phyloP scores from a whole-genome alignment of 78 protist species.

The Andalucia godoyi region DNA sequence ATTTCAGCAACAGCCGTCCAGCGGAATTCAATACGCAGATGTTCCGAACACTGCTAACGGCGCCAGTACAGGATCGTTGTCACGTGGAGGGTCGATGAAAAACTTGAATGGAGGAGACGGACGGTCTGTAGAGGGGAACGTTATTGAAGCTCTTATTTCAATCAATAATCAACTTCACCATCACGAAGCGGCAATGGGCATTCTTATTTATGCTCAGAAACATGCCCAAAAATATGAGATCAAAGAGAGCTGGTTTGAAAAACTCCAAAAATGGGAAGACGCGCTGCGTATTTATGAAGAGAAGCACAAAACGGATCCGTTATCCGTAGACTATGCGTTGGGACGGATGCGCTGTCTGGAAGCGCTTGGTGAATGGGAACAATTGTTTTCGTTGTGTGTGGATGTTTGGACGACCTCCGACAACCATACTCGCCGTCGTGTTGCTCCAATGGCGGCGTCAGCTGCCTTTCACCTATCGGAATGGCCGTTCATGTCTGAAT shows the following conservation, averaged over 20 bases:
- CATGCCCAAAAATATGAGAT: slow-evolving; percentile 21
- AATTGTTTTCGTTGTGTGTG: slow-evolving; percentile 22
- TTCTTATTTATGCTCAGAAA: slow-evolving; percentile 26
- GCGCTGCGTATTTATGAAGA: slow-evolving; percentile 71
- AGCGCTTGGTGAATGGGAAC: slow-evolving; percentile 86
- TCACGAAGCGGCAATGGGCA: slow-evolving; percentile 89
- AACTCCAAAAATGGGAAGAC: slow-evolving; percentile 86
- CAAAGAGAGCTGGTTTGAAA: slow-evolving; percentile 85
- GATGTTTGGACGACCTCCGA: not conserved
- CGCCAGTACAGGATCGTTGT: no score
- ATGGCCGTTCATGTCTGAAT: slow-evolving; percentile 57
- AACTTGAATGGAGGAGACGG: slow-evolving; percentile 1
- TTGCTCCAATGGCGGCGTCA: slow-evolving; percentile 79
- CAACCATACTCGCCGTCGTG: not conserved
- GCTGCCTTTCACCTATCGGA: slow-evolving; percentile 73
- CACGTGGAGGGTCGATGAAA: no score
- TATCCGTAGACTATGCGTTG: slow-evolving; percentile 8
- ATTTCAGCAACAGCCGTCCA: not conserved
- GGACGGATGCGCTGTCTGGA: slow-evolving; percentile 85
- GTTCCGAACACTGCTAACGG: not conserved
- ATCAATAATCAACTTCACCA: slow-evolving; percentile 83
- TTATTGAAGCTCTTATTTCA: slow-evolving; percentile 71
- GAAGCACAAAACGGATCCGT: slow-evolving; percentile 41
- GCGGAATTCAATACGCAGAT: not conserved
- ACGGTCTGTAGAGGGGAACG: not conserved